Base-by-base conservation (phyloP, 148 eudicot species). In the Diospyros kaki region DNA sequence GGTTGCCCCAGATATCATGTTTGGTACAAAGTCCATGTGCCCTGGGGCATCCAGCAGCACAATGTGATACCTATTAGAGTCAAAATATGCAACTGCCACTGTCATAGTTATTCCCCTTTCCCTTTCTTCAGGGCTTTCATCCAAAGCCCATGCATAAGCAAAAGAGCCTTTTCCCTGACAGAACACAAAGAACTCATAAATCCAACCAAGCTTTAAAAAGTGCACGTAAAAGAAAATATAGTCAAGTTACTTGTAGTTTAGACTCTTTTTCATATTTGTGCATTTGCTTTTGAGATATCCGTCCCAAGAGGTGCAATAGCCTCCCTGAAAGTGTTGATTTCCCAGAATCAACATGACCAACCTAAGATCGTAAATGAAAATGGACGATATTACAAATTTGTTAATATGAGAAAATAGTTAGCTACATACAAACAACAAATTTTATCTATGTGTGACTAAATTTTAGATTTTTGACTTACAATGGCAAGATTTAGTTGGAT, bases 271-370 rank as follows among this genome's bases (percentile, higher is more conserved):
- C 96, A 69, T 81, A 87, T 74, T 90, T 95, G 86, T 90, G 98
- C 94, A 95, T 88, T 81, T 89, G 87, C 69, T 92, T 95, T 76
- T 89, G 87, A 28, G 97, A 87, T 84, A 95, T 88, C 78, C 77
- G 86, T 60, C 96, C 97, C 79, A 86, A 80, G 68, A 95, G 93
- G 75, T 92, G 94, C 56, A 95, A 86, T 78, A 95, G 81, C 82
- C 97, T 90, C 79, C 98, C 98, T 68, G 97, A 90, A 67, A 95
- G 89, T 62, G 97, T 95, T 43, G 98, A 95, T 75, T 95, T 95
- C 66, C 98, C 98, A 80, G 98, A 95, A 85, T 95, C 98, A 73
- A 95, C 98, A 87, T 95, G 97, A 74, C 98, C 98, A 82, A 92
- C 98, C 98, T 95, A 78, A 53, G 58, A 70, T 62, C 48, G 67